Evolutionary conservation across 1,284 basidiomycete species (phyloP).

Genomic region (Salmacisia buchloeana): DNA sequence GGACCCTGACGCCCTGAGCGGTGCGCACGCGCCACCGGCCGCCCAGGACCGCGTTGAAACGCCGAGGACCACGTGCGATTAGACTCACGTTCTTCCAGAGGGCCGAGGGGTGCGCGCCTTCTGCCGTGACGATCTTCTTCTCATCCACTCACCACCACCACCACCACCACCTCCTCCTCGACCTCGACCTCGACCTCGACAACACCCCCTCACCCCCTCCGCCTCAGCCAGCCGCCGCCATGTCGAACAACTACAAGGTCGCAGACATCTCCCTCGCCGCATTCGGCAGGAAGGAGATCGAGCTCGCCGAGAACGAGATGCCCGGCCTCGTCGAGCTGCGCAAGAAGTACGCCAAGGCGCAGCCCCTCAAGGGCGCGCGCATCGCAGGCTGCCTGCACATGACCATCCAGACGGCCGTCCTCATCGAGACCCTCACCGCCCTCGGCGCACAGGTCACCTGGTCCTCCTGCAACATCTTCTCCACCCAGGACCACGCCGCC

Average conservation of each 20-base stretch:
- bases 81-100: too few species aligned
- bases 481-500: conserved; percentile 95
- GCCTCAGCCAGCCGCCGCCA: too few species aligned
- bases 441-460: conserved; percentile 97
- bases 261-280: conserved; percentile 90
- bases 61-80: too few species aligned
- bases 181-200: too few species aligned
- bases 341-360: conserved; percentile 65
- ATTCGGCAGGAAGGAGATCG: conserved; percentile 95
- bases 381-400: conserved; percentile 64
- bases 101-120: too few species aligned
- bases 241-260: conserved; percentile 28
- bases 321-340: conserved; percentile 49
- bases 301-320: conserved; percentile 72
- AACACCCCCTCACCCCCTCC: too few species aligned
- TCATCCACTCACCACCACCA: too few species aligned
- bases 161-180: too few species aligned
- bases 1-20: too few species aligned
- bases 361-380: conserved; percentile 91
- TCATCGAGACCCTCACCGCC: conserved; percentile 62
- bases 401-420: conserved; percentile 77
- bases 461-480: conserved; percentile 99
- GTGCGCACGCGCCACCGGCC: too few species aligned
- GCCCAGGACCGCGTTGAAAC: too few species aligned
- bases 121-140: too few species aligned